phyloP scores from a whole-genome alignment of 1,139 yeast genomes.

The Saccharomyces hybrid region DNA sequence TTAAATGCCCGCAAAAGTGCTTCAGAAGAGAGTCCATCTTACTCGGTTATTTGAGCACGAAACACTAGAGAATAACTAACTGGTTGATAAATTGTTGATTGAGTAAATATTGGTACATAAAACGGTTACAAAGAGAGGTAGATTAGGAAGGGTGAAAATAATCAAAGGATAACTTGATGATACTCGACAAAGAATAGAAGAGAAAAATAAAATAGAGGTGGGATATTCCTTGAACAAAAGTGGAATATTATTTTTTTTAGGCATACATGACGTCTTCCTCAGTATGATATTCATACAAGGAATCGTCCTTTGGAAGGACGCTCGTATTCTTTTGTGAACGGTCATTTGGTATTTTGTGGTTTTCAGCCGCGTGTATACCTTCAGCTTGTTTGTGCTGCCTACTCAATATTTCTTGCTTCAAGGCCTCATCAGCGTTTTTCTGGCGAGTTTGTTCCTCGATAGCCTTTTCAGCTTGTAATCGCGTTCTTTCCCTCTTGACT shows the following conservation, averaged over 20 bases:
- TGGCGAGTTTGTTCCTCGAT: slow-evolving; percentile 12
- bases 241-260: not conserved
- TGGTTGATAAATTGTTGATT: not conserved
- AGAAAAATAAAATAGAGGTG: not conserved
- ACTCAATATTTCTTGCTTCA: slow-evolving; percentile 9
- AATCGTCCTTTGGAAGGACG: slow-evolving; percentile 9
- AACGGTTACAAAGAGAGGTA: not conserved
- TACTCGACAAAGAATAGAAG: not conserved
- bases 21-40: not conserved
- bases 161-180: not conserved
- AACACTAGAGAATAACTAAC: not conserved
- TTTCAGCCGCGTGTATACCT: slow-evolving; percentile 12
- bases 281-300: slow-evolving; percentile 24
- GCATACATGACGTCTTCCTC: slow-evolving; percentile 23
- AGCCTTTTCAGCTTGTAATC: slow-evolving; percentile 11
- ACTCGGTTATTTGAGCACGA: not conserved
- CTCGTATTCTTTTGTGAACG: slow-evolving; percentile 1
- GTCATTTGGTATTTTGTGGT: not conserved
- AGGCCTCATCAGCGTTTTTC: slow-evolving; percentile 8
- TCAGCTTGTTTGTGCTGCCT: slow-evolving; percentile 12
- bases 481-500: slow-evolving; percentile 8
- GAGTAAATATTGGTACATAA: not conserved
- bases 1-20: not conserved
- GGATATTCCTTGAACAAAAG: not conserved
- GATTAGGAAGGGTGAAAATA: not conserved